Evolutionary conservation across 139 green algal genomes (phyloP).

Genomic region (Chlamydomonas eustigma): DNA sequence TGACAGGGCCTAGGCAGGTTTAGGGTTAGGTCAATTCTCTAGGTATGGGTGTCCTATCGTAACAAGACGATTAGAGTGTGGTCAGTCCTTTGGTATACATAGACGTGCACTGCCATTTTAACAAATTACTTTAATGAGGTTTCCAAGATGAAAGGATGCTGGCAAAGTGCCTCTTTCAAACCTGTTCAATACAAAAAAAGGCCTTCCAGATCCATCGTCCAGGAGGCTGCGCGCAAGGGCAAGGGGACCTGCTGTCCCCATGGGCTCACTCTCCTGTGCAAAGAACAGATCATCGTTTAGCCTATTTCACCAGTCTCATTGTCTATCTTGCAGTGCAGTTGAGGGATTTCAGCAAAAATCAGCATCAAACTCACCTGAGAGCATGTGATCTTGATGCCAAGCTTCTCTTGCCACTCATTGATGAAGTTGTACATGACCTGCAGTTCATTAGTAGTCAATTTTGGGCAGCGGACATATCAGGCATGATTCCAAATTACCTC

Average conservation of each 20-base stretch:
- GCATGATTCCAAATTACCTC: slow-evolving; percentile 52
- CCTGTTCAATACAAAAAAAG: slow-evolving; percentile 98
- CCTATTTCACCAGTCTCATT: too few species aligned
- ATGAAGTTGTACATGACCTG: slow-evolving; percentile 94
- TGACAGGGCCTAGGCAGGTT: too few species aligned
- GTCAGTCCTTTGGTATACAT: too few species aligned
- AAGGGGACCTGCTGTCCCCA: slow-evolving; percentile 94
- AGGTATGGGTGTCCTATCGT: too few species aligned
- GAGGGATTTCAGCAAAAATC: too few species aligned
- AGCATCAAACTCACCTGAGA: slow-evolving; percentile 82
- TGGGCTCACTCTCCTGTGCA: slow-evolving; percentile 94
- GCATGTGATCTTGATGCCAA: slow-evolving; percentile 91
- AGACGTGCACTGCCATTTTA: too few species aligned
- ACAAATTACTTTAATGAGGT: too few species aligned
- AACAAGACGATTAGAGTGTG: too few species aligned
- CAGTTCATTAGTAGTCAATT: not conserved
- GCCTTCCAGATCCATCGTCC: slow-evolving; percentile 76
- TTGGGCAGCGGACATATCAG: not conserved
- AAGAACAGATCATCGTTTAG: not conserved
- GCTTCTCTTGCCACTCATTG: slow-evolving; percentile 92
- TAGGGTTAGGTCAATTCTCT: too few species aligned
- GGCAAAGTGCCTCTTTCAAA: too few species aligned
- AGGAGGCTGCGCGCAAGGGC: slow-evolving; percentile 84
- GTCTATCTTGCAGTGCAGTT: too few species aligned
- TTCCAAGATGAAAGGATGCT: too few species aligned